Base-by-base conservation (phyloP, 352 stramenopile genomes). In the Phytophthora fragariae region DNA sequence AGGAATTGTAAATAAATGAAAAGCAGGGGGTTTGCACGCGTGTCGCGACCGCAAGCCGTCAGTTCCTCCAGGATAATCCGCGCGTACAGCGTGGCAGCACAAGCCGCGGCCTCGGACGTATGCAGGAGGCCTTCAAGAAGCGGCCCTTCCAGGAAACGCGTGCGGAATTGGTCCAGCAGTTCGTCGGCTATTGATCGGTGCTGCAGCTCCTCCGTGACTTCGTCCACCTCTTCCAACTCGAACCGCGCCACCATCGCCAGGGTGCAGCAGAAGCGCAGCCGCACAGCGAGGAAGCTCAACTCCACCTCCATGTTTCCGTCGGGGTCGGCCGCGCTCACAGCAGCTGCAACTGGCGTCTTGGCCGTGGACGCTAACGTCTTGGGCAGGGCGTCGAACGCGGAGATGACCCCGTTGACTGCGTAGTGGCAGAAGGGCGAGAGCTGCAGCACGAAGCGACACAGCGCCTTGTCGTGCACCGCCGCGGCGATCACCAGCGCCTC, bases 341-440 rank as follows among this genome's bases (percentile, higher is more conserved):
- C 72, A 29, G 57, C 56, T 29, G 69, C 74, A 35, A 61, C 63
- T 11, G 62, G 62, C 6, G 56, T 72, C 2, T 78, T 79, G 1
- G 76, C 41, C 21, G 58, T 76, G 12, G 69, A 76, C 12, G 84
- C 70, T 10, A 95, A 62, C 11, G 85, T 84, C 73, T 92, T 95
- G 12, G 90, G 90, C 17, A 97, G 67, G 8, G 79, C 83, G 50
- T 97, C 90, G 54, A 91, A 97, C 4, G 90, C 89, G 3, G 78
- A 89, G 46, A 97, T 95, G 10, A 97, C 81, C 5, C 90, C 90
- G 53, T 92, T 95, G 29, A 97, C 85, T 5, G 88, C 88, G 57
- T 97, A 95, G 72, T 95, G 88, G 58, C 90, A 97, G 65, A 97
- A 97, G 5, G 90, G 90, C 29, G 90, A 95, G 61, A 97, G 84